Base-by-base conservation (phyloP, 257 asterid species). In the Salvia hispanica region DNA sequence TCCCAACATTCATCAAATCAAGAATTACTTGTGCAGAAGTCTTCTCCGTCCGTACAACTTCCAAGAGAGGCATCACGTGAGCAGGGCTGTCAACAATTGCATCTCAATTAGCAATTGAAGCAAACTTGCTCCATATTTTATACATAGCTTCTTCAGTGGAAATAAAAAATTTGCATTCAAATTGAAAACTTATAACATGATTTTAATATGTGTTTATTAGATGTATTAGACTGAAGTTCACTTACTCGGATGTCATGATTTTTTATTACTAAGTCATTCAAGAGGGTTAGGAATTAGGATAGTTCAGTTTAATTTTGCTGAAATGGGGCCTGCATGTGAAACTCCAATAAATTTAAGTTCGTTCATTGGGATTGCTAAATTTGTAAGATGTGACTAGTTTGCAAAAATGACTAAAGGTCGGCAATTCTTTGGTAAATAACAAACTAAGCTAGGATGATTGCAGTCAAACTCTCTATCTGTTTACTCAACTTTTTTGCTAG, bases 1-100 rank as follows among this genome's bases (percentile, higher is more conserved):
- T 94, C 72, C 99, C 99, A 67, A 89, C 86, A 70, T 86, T 77
- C 88, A 94, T 83, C 66, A 94, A 87, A 74, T 94, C 98, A 62
- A 94, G 91, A 74, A 91, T 82, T 69, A 83, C 91, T 87, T 91
- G 99, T 33, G 97, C 81, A 62, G 99, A 91, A 63, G 99, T 94
- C 85, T 83, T 85, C 66, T 84, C 82, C 1, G 99, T 88, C 82
- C 95, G 88, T 36, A 94, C 82, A 48, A 94, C 84, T 86, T 94
- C 99, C 86, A 94, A 72, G 56, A 94, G 96, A 74, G 98, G 95
- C 99, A 94, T 94, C 70, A 94, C 77, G 15, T 94, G 98, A 47
- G 99, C 99, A 75, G 99, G 99, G 77, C 99, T 94, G 90, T 72
- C 70, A 76, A 76, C 72, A 76, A 45, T 43, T 62, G 73, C 14